Base-by-base conservation (phyloP, 768 basidiomycete genomes). In the Naganishia vishniacii region DNA sequence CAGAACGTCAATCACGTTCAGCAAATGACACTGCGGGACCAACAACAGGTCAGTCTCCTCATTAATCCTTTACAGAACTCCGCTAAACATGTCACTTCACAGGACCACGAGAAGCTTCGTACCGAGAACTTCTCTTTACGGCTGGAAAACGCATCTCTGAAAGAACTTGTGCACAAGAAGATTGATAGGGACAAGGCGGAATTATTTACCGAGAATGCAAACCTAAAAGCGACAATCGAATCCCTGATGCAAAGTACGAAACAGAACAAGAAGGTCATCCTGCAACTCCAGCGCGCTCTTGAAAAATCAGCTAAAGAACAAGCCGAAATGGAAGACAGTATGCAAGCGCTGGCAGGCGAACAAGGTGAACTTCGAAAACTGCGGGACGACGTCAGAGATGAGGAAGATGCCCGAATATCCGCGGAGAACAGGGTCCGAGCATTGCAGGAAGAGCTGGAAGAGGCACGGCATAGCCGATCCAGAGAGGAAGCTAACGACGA, bases 71-170 rank as follows among this genome's bases (percentile, higher is more conserved):
- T 4, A 58, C 20, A 8, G 11, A 18, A 15, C 49, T 12, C 41
- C 13, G 34, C 53, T 56, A 41, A 31, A 44, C 16, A 45, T 12
- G 9, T 32, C 28, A n/a, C 8, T 32, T 16, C 16, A 44, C 72
- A 98, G 93, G 89, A 93, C 76, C 90, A 95, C 73, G 91, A 98
- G 78, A 86, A 85, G 67, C 84, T 92, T 72, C 92, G 94, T 80
- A 95, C 93, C 76, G 93, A 98, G 76, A 94, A 94, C 81, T 97
- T 98, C 77, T 88, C 87, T 72, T 86, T 99, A 74, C 95, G 97
- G 77, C 83, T 98, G 58, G 89, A 91, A 64, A 89, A 97, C 3
- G 91, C 95, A 73, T 94, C 95, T 75, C 83, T 95, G 45, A 90
- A 97, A 77, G 91, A 98, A 72, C 86, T 89, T 47, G 83, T 99